These are phyloP conservation scores for Claviceps africana DNA, from an alignment of 2,329 filamentous ascomycete species.

Conservation along the genomic window DNA sequence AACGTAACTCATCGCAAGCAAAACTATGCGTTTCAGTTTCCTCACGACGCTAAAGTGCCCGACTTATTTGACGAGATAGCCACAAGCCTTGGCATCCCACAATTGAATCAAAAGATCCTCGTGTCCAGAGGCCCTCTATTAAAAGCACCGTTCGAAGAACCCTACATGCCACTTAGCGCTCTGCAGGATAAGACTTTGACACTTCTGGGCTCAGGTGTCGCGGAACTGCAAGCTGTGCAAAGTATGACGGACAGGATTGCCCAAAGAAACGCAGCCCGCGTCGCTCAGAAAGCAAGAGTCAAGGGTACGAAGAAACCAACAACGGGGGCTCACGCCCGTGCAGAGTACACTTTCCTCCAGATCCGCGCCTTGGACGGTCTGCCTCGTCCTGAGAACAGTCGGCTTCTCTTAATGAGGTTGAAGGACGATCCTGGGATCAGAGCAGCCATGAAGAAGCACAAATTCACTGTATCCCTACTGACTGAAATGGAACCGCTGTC, in stretches of 20 bases:
- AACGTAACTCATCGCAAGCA: conserved; percentile 32
- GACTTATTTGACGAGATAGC: conserved; percentile 49
- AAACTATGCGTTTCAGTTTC: conserved; percentile 29
- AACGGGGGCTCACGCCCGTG: conserved; percentile 23
- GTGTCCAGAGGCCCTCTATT: conserved; percentile 51
- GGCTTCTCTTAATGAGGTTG: conserved; percentile 59
- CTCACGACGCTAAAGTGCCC: conserved; percentile 31
- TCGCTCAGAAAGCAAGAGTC: conserved; percentile 17
- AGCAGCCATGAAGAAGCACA: conserved; percentile 67
- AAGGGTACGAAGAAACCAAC: conserved; percentile 9
- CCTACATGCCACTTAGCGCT: conserved; percentile 32
- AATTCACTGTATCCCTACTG: conserved; percentile 70
- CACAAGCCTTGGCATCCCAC: conserved; percentile 41
- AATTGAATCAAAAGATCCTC: conserved; percentile 54
- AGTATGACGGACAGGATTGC: conserved; percentile 34
- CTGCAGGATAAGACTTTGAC: conserved; percentile 46
- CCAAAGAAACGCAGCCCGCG: conserved; percentile 29
- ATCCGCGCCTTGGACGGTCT: conserved; percentile 65
- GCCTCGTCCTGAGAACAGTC: conserved; percentile 57
- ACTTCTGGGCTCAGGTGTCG: conserved; percentile 48
- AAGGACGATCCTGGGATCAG: conserved; percentile 76
- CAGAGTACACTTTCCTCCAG: conserved; percentile 66
- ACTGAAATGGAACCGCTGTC: conserved; percentile 90
- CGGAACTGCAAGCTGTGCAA: conserved; percentile 43
- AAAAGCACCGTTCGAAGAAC: conserved; percentile 49